Evolutionary conservation across 352 stramenopile species (phyloP), one percentile per base, ranked within the genome.

Genomic region (Globisporangium irregulare): DNA sequence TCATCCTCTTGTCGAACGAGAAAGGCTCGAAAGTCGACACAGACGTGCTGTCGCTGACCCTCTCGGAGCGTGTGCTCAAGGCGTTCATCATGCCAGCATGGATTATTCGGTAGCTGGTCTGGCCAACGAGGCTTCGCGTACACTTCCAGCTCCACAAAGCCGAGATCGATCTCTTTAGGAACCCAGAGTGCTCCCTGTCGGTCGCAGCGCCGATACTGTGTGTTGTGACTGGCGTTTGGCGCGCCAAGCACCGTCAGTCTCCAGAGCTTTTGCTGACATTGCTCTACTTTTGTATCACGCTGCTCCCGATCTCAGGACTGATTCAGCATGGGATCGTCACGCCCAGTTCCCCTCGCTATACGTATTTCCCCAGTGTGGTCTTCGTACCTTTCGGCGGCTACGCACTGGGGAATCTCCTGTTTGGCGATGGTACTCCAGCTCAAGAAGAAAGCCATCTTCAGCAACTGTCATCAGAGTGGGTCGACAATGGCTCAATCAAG

Each of bases 241-340:
- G 61, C 53, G 53, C 55, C 29, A 59, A 22, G 32, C 20, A 59
- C 4, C 54, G n/a, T 10, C 54, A 48, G 3, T 43, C 36, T 8
- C 68, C 70, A n/a, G 68, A 78, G 10, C 14, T 63, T 20, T 25
- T 84, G 9, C 54, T 87, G 8, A 77, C 68, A 3, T 38, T 75
- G 3, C 36, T 68, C 8, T 83, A 82, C 66, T 86, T 83, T 50
- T 55, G 72, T 8, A 32, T 73, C 7, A 84, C 89, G 73, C 14
- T 88, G 9, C 58, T 94, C 10, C 86, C 86, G 1, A 81, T 84
- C 1, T 80, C 73, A 8, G 86, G 84, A 2, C 70, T 94, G 43
- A 76, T 94, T 38, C 86, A 93, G 66, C 86, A 93, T 57, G 84
- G 86, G 4, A 82, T 93, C 43, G 72, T 93, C 48, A 66, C 79